These are phyloP conservation scores for Prunus mira DNA, from an alignment of 306 rosid genomes.

Conservation along the genomic window DNA sequence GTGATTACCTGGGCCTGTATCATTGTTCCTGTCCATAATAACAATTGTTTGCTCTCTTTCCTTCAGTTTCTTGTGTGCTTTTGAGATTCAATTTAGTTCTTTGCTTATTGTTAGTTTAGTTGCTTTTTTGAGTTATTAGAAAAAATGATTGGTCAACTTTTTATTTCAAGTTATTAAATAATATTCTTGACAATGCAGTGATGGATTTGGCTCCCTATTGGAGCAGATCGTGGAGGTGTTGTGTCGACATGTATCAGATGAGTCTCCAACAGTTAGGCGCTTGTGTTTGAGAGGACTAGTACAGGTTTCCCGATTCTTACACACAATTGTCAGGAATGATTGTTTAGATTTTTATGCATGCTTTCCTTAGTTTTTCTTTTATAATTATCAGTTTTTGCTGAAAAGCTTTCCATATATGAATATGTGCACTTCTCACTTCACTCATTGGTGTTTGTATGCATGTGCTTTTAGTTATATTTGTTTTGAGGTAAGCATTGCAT, in stretches of 20 bases:
- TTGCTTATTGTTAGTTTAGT: not conserved
- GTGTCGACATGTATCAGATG: conserved; percentile 85
- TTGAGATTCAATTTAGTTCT: not conserved
- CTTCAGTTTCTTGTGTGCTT: not conserved
- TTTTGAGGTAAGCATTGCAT: not conserved
- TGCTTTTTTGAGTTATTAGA: not conserved
- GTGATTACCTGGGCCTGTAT: not conserved
- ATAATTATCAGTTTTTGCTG: not conserved
- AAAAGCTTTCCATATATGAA: not conserved
- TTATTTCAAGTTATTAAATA: conserved; percentile 20
- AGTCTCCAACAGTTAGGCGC: conserved; percentile 85
- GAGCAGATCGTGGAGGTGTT: conserved; percentile 87
- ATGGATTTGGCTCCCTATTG: conserved; percentile 68
- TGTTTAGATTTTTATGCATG: conserved; percentile 14
- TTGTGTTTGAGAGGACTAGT: conserved; percentile 94
- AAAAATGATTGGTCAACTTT: not conserved
- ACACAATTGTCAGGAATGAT: not conserved
- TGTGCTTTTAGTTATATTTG: not conserved
- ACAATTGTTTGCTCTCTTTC: not conserved
- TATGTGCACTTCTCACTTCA: not conserved
- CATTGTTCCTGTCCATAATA: not conserved
- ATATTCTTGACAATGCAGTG: conserved; percentile 46
- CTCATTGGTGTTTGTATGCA: not conserved
- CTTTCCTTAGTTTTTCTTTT: conserved; percentile 1
- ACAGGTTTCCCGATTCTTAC: conserved; percentile 46